Evolutionary conservation across 177 flowering plant species (phyloP), one percentile per base, ranked within the genome.

Genomic region (Vitis hybrid): DNA sequence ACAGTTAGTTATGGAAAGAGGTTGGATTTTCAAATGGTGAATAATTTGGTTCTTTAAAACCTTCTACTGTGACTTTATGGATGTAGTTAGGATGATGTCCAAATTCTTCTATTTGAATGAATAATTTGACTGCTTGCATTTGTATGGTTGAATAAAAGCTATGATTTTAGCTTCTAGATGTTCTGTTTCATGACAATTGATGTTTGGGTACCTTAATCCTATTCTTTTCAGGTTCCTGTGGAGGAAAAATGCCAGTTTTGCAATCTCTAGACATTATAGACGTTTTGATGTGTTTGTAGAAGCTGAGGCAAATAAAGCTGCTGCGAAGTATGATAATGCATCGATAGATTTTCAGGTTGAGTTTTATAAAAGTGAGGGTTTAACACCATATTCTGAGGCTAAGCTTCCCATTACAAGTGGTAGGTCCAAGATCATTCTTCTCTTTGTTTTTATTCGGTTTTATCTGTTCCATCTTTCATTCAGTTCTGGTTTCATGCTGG

Each of bases 271-370:
- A 67, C 86, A 83, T 74, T 83, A 83, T 49, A 83, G 56, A 62
- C 83, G 86, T 32, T 81, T 81, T 72, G 86, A 83, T 72, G 82
- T 79, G 35, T 79, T 81, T 56, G 60, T 12, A 1, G 86, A 83
- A 73, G 86, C 86, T 54, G 84, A 83, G 72, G 86, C 86, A 46
- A 83, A 83, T 18, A 83, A 83, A 76, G 86, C 79, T 62, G 86
- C 86, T 60, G 81, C 72, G 19, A 83, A 83, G 50, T 83, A 81
- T 58, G 82, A 81, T 62, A 83, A 83, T 64, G 74, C 84, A 8
- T 81, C 86, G 15, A 81, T 83, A 55, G 84, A 83, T 68, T 79
- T 81, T 57, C 86, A 83, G 74, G 60, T 81, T 63, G 79, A 77
- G 1, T 83, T 83, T 69, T 83, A 83, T 55, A 79, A 62, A 70